phyloP scores from a whole-genome alignment of 1,139 yeast genomes.

The Spathaspora sp. region DNA sequence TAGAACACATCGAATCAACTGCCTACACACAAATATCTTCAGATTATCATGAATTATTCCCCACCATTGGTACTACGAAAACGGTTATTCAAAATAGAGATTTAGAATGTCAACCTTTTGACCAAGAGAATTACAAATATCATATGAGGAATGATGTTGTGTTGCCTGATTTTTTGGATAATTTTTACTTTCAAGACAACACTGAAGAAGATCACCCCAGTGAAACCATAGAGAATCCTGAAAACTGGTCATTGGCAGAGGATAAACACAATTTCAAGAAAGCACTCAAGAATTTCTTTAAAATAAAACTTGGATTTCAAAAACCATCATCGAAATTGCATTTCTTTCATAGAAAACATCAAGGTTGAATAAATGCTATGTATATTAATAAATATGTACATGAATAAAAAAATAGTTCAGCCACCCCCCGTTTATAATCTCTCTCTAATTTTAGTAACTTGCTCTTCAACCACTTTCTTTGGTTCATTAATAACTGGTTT shows the following conservation, averaged over 20 bases:
- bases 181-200: neutral
- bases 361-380: neutral
- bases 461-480: slow-evolving; percentile 33
- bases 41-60: slow-evolving; percentile 7
- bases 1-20: no score
- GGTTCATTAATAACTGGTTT: slow-evolving; percentile 29
- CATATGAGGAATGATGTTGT: neutral
- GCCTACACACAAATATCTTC: slow-evolving; percentile 5
- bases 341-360: neutral
- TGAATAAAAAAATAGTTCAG: no score
- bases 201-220: neutral
- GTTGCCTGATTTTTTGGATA: neutral
- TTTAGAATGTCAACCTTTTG: neutral
- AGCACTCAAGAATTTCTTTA: neutral
- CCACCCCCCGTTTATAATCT: slow-evolving; percentile 24
- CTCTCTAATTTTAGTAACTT: slow-evolving; percentile 32
- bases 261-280: neutral
- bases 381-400: slow-evolving; percentile 5
- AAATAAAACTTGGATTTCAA: neutral
- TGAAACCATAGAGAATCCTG: neutral
- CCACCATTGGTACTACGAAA: neutral
- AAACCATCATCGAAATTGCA: neutral
- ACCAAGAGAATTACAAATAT: neutral
- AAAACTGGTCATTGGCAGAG: neutral
- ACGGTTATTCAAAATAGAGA: slow-evolving; percentile 6